phyloP scores from a whole-genome alignment of 495 filamentous ascomycete genomes.

The Lasiosphaeriaceae sp. region DNA sequence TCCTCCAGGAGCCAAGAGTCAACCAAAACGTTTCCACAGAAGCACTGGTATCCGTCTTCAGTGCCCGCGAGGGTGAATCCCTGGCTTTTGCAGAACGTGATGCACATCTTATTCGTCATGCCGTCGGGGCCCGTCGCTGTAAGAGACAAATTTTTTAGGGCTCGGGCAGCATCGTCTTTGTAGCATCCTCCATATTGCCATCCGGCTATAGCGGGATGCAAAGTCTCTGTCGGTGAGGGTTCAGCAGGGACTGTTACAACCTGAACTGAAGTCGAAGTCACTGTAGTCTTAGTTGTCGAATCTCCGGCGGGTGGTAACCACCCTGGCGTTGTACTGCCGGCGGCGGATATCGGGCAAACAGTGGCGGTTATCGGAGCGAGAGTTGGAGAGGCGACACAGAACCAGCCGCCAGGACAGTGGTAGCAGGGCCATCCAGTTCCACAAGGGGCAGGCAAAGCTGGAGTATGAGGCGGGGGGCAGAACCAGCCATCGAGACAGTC shows the following conservation, averaged over 20 bases:
- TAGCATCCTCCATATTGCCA: constrained; percentile 60
- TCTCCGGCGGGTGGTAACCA: too few relatives aligned
- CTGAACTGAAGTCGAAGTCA: constrained; percentile 6
- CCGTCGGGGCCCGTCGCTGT: constrained; percentile 26
- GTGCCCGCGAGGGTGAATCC: constrained; percentile 54
- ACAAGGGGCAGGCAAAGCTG: constrained; percentile 38
- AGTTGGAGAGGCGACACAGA: constrained; percentile 32
- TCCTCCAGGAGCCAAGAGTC: constrained; percentile 34
- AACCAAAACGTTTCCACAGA: constrained; percentile 50
- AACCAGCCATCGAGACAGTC: constrained; percentile 42
- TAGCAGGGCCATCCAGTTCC: constrained; percentile 41
- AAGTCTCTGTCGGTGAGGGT: constrained; percentile 13
- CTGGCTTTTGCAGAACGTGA: constrained; percentile 45
- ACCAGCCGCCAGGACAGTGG: constrained; percentile 37
- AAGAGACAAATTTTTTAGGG: constrained; percentile 35
- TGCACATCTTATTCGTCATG: constrained; percentile 52
- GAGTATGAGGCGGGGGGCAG: constrained; percentile 37
- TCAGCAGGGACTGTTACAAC: constrained; percentile 2
- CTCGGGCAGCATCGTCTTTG: constrained; percentile 47
- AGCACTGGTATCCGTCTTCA: constrained; percentile 59
- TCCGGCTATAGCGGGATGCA: constrained; percentile 24
- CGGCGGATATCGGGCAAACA: not conserved
- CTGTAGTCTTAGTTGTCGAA: not conserved
- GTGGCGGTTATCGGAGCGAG: constrained; percentile 9
- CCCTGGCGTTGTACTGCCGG: not conserved